Percentiles rank a stretch among this genome's conserved stretches.
Evolutionary conservation across 163 green algal genomes (phyloP).

Genomic region (Scenedesmus sp.): DNA sequence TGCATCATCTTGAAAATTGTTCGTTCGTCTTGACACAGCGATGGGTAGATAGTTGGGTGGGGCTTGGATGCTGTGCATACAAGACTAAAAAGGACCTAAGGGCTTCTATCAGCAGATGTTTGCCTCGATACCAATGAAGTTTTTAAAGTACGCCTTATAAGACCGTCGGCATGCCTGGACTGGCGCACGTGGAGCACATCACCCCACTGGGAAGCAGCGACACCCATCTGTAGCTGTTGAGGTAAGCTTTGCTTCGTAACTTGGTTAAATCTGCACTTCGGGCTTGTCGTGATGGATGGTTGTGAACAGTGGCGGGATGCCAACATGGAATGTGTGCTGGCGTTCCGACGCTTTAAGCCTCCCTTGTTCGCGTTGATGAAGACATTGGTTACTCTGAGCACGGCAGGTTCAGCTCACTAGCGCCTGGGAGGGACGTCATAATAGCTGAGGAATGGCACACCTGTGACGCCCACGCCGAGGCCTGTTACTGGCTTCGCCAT

Average conservation of each 20-base stretch:
- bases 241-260: neutral
- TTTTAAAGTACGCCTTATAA: neutral
- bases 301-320: neutral
- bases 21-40: neutral
- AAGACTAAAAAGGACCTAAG: neutral
- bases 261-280: too few species aligned
- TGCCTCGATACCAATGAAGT: neutral
- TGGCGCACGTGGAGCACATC: neutral
- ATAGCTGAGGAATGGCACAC: neutral
- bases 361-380: neutral
- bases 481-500: neutral
- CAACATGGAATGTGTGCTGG: neutral
- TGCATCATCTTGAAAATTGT: too few species aligned
- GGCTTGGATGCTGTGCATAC: neutral
- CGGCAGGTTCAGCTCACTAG: neutral
- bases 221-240: neutral
- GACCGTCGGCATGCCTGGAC: neutral
- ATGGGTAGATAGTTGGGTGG: neutral
- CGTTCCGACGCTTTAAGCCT: neutral
- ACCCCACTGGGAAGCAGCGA: neutral
- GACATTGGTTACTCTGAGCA: neutral
- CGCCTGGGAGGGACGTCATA: neutral
- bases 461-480: neutral
- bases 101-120: neutral
- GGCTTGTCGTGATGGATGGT: neutral